A percentile compares a stretch with the other conserved stretches of the same genome.
These are phyloP conservation scores for Digitaria exilis DNA, from an alignment of 202 grass and related monocot species.

Conservation along the genomic window DNA sequence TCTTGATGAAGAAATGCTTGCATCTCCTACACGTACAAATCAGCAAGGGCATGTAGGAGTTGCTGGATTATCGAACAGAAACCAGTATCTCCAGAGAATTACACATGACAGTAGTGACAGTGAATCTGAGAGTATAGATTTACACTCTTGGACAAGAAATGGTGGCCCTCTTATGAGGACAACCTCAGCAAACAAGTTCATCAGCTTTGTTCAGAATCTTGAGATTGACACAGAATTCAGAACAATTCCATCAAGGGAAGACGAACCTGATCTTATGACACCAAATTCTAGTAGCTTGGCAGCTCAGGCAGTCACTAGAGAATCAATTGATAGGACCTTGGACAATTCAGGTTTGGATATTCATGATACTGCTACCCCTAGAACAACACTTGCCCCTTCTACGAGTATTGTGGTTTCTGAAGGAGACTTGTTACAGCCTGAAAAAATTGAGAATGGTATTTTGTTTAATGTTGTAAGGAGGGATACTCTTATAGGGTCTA, in stretches of 20 bases:
- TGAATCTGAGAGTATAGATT: constrained; percentile 83
- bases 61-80: constrained; percentile 49
- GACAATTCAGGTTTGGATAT: constrained; percentile 50
- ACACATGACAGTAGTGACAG: constrained; percentile 85
- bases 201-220: constrained; percentile 92
- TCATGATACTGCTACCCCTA: constrained; percentile 35
- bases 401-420: constrained; percentile 77
- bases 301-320: constrained; percentile 45
- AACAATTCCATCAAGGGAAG: constrained; percentile 44
- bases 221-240: constrained; percentile 72
- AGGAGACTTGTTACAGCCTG: constrained; percentile 90
- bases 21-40: constrained; percentile 51
- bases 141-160: constrained; percentile 90
- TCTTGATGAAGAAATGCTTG: constrained; percentile 78
- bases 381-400: constrained; percentile 35
- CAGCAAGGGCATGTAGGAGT: constrained; percentile 45
- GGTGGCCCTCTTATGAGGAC: constrained; percentile 96
- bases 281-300: constrained; percentile 40
- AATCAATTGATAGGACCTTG: constrained; percentile 57
- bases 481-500: constrained; percentile 51
- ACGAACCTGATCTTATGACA: constrained; percentile 38
- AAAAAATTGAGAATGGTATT: constrained; percentile 86
- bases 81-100: constrained; percentile 38
- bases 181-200: constrained; percentile 77
- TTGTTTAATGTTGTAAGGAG: constrained; percentile 94